A percentile compares a stretch with the other conserved stretches of the same genome.
Evolutionary conservation across 1,139 yeast species (phyloP).

Genomic region (Pneumocystis carinii): DNA sequence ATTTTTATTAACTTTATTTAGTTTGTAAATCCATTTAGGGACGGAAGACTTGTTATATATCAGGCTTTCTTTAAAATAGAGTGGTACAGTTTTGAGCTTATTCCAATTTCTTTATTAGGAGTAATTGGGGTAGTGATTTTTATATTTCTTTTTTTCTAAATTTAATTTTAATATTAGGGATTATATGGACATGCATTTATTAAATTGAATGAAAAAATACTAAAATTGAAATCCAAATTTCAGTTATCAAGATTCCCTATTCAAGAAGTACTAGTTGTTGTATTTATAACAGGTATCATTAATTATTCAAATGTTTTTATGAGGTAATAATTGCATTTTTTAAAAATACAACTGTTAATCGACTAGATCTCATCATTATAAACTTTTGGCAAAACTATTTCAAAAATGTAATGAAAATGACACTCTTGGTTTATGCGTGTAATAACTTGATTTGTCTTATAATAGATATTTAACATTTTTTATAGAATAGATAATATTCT

Average conservation of each 20-base stretch:
- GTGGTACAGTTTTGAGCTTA: slow-evolving; percentile 30
- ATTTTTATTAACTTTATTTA: slow-evolving; percentile 42
- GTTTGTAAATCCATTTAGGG: slow-evolving; percentile 35
- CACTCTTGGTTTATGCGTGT: background rate
- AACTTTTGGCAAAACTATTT: slow-evolving; percentile 34
- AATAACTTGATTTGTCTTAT: background rate
- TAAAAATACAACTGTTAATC: slow-evolving; percentile 28
- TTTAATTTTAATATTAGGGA: slow-evolving; percentile 37
- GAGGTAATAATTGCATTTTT: background rate
- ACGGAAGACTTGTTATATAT: slow-evolving; percentile 39
- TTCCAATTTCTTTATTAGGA: slow-evolving; percentile 49
- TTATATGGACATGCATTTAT: background rate
- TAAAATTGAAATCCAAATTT: background rate
- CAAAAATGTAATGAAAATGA: background rate
- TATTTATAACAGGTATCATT: background rate
- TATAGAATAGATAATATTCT: background rate
- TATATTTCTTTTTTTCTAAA: slow-evolving; percentile 33
- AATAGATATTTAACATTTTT: background rate
- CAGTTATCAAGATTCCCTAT: background rate
- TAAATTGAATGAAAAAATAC: background rate
- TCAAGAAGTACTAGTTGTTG: background rate
- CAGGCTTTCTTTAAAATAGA: slow-evolving; percentile 27
- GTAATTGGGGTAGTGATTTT: slow-evolving; percentile 33
- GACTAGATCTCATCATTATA: slow-evolving; percentile 40
- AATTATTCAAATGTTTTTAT: background rate